Evolutionary conservation across 805 yeast species (phyloP).

Genomic region (Yarrowia deformans): DNA sequence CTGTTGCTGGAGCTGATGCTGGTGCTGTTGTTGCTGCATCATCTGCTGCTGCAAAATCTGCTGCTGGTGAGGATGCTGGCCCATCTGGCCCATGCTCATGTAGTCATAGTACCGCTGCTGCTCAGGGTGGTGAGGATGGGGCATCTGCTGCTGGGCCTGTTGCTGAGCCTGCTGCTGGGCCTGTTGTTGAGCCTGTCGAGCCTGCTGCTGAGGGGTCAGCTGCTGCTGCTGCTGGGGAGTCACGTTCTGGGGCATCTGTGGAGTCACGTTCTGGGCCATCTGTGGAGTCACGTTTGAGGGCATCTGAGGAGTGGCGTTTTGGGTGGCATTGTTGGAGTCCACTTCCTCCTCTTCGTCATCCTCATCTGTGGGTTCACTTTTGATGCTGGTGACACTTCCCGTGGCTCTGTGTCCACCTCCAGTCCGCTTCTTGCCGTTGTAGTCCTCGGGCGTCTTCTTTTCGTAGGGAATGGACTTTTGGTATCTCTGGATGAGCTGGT

Average conservation of each 20-base stretch:
- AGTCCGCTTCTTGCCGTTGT: constrained; percentile 15
- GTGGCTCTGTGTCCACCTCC: constrained; percentile 14
- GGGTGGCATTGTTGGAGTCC: constrained; percentile 20
- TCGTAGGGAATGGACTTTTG: constrained; percentile 38
- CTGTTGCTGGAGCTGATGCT: constrained; percentile 26
- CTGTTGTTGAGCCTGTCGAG: neutral
- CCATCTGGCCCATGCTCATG: constrained; percentile 34
- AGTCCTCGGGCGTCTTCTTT: constrained; percentile 36
- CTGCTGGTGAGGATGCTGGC: constrained; percentile 37
- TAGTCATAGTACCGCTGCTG: constrained; percentile 18
- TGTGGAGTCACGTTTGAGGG: constrained; percentile 17
- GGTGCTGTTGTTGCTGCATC: constrained; percentile 36
- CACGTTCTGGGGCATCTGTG: constrained; percentile 19
- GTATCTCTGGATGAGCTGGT: constrained; percentile 51
- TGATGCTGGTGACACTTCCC: constrained; percentile 32
- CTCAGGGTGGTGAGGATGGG: constrained; percentile 30
- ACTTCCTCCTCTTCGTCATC: constrained; percentile 34
- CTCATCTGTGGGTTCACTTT: constrained; percentile 40
- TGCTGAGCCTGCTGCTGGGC: constrained; percentile 10
- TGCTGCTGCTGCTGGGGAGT: constrained; percentile 32
- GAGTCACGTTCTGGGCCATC: constrained; percentile 36
- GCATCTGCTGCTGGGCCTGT: constrained; percentile 30
- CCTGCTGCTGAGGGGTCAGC: constrained; percentile 29
- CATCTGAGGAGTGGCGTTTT: constrained; percentile 38
- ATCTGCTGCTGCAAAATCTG: constrained; percentile 32